phyloP scores from a whole-genome alignment of 2,329 filamentous ascomycete species.

The Fusarium sp. region DNA sequence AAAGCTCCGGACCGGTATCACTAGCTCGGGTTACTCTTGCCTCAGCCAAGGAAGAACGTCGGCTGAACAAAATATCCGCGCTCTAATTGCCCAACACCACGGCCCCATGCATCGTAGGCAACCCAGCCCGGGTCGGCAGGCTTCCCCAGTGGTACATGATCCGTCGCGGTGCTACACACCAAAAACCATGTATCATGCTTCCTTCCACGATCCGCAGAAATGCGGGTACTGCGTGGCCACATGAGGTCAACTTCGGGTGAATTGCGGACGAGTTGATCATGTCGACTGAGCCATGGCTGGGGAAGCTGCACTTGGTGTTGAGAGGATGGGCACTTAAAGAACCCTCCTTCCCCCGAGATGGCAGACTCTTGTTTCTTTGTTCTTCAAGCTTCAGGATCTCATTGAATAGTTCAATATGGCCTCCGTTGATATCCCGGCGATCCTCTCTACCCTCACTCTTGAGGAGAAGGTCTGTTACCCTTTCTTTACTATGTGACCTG shows the following conservation, averaged over 20 bases:
- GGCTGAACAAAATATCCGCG: neutral
- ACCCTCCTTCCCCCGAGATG: slow-evolving; percentile 27
- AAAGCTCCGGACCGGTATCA: slow-evolving; percentile 18
- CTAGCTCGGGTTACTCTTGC: slow-evolving; percentile 8
- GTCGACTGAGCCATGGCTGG: slow-evolving; percentile 5
- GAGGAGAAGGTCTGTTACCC: slow-evolving; percentile 46
- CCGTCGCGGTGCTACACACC: neutral
- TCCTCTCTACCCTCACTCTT: slow-evolving; percentile 46
- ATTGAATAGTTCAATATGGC: slow-evolving; percentile 35
- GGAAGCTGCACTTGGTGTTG: slow-evolving; percentile 20
- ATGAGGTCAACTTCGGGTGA: slow-evolving; percentile 36
- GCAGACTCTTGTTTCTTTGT: slow-evolving; percentile 8
- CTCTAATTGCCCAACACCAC: slow-evolving; percentile 39
- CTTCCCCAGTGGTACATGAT: slow-evolving; percentile 4
- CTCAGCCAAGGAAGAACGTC: slow-evolving; percentile 24
- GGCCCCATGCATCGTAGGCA: slow-evolving; percentile 2
- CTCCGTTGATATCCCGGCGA: slow-evolving; percentile 42
- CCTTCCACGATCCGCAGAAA: slow-evolving; percentile 11
- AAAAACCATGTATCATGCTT: slow-evolving; percentile 3
- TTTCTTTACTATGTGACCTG: neutral
- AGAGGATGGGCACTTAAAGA: slow-evolving; percentile 36
- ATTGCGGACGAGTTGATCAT: slow-evolving; percentile 26
- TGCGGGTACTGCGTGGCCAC: slow-evolving; percentile 35
- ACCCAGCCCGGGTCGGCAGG: slow-evolving; percentile 11
- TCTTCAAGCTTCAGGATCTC: slow-evolving; percentile 12